A percentile compares a stretch with the other conserved stretches of the same genome.
Conservation (phyloP, 108 stramenopile genomes). For the Seminavis robusta region DNA sequence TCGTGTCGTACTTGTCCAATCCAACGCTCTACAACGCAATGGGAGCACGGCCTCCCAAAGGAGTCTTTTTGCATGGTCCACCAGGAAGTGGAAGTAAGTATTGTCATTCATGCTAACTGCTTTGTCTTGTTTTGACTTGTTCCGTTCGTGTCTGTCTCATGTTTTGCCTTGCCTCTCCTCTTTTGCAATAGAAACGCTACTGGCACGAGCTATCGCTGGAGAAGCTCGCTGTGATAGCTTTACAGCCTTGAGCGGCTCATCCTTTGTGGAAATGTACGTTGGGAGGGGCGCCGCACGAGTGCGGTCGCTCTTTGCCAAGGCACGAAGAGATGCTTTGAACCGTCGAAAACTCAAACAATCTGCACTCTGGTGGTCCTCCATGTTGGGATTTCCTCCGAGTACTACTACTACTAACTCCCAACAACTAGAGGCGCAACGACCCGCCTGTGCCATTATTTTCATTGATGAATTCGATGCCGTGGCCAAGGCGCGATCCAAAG, state of each 20-base stretch:
- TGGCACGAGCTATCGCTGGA: conserved; percentile 6
- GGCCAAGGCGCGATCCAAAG: conserved; percentile 65
- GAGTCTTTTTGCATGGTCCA: conserved; percentile 78
- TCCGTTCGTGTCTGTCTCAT: no score
- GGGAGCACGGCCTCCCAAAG: conserved; percentile 68
- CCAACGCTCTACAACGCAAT: conserved; percentile 47
- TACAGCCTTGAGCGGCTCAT: conserved; percentile 69
- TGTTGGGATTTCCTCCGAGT: neutral
- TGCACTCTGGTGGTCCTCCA: conserved; percentile 6
- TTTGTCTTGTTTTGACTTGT: no score
- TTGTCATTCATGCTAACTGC: conserved; percentile 78
- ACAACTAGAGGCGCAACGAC: conserved; percentile 20
- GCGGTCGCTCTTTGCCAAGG: conserved; percentile 73
- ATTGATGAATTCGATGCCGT: conserved; percentile 97
- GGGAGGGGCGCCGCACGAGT: conserved; percentile 90
- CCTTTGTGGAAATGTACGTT: conserved; percentile 85
- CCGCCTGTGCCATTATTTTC: conserved; percentile 84
- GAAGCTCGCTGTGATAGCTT: conserved; percentile 51
- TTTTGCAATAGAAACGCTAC: no score
- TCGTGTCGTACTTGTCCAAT: conserved; percentile 67
- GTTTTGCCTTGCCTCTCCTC: no score
- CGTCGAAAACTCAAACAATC: neutral
- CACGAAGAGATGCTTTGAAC: conserved; percentile 46
- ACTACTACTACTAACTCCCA: conserved; percentile 17
- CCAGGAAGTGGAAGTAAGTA: conserved; percentile 85